phyloP scores from a whole-genome alignment of 768 basidiomycete genomes.

The Lentinula sp. region DNA sequence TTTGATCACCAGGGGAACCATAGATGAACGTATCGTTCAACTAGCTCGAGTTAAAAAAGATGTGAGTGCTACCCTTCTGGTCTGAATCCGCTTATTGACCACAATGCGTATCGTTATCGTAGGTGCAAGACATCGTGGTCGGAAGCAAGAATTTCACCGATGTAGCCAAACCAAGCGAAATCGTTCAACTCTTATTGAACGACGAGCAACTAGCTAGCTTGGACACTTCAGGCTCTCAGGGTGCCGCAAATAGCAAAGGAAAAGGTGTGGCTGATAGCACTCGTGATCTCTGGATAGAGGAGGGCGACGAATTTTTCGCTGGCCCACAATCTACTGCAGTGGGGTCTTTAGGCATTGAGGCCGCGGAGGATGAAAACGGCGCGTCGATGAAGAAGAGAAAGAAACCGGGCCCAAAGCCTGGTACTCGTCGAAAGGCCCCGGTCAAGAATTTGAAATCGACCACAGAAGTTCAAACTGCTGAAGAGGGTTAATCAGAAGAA shows the following conservation, averaged over 20 bases:
- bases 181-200: slow-evolving; percentile 89
- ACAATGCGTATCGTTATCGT: slow-evolving; percentile 8
- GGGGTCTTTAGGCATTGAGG: slow-evolving; percentile 13
- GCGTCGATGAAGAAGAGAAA: slow-evolving; percentile 10
- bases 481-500: neutral
- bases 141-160: slow-evolving; percentile 95
- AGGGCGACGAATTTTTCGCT: slow-evolving; percentile 77
- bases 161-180: slow-evolving; percentile 91
- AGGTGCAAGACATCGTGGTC: slow-evolving; percentile 99
- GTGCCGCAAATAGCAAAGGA: slow-evolving; percentile 27
- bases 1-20: slow-evolving; percentile 87
- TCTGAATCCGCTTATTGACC: neutral
- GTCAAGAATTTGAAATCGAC: slow-evolving; percentile 3
- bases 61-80: slow-evolving; percentile 35
- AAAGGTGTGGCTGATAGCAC: slow-evolving; percentile 29
- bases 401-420: slow-evolving; percentile 17
- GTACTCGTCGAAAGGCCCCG: slow-evolving; percentile 28
- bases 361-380: slow-evolving; percentile 34
- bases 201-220: slow-evolving; percentile 86
- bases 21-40: slow-evolving; percentile 96
- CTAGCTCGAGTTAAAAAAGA: slow-evolving; percentile 97
- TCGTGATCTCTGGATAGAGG: slow-evolving; percentile 79
- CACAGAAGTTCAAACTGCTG: slow-evolving; percentile 1
- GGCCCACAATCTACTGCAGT: slow-evolving; percentile 40
- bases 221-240: slow-evolving; percentile 37